These are phyloP conservation scores for Pseudoneurospora amorphoporcata DNA, from an alignment of 495 filamentous ascomycete species.

Conservation along the genomic window DNA sequence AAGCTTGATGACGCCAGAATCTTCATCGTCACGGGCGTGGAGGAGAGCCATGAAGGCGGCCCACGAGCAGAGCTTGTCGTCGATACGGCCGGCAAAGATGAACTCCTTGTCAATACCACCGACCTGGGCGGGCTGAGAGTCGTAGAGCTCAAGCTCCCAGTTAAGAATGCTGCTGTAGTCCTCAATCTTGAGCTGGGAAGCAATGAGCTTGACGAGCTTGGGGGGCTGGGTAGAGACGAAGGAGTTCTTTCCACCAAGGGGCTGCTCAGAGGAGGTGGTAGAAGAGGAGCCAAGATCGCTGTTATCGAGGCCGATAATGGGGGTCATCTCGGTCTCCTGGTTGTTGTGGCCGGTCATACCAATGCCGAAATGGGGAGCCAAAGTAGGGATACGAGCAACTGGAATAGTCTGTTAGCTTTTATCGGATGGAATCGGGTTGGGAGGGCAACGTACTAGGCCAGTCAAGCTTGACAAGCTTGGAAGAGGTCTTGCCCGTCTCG, in stretches of 20 bases:
- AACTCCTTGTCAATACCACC: constrained; percentile 87
- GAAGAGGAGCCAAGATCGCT: constrained; percentile 37
- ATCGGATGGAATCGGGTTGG: background rate
- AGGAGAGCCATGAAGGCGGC: constrained; percentile 81
- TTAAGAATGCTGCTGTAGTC: constrained; percentile 68
- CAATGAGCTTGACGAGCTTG: constrained; percentile 74
- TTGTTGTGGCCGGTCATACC: constrained; percentile 71
- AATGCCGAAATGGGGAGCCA: constrained; percentile 88
- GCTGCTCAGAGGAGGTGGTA: constrained; percentile 19
- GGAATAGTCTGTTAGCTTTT: background rate
- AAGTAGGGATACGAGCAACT: constrained; percentile 83
- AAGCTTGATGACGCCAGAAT: constrained; percentile 60
- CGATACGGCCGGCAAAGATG: constrained; percentile 89
- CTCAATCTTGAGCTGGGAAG: constrained; percentile 56
- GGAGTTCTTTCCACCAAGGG: constrained; percentile 40
- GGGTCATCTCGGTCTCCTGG: constrained; percentile 85
- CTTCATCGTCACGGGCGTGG: constrained; percentile 43
- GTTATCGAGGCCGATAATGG: constrained; percentile 83
- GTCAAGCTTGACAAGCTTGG: constrained; percentile 76
- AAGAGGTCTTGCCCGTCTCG: constrained; percentile 64
- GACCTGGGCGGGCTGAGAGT: constrained; percentile 73
- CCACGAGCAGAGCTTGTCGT: constrained; percentile 95
- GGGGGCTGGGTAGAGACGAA: constrained; percentile 76
- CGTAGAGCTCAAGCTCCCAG: constrained; percentile 97
- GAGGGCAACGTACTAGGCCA: constrained; percentile 53